Percentiles rank a stretch among this genome's conserved stretches.
phyloP scores from a whole-genome alignment of 352 stramenopile genomes.

The Globisporangium parvum region DNA sequence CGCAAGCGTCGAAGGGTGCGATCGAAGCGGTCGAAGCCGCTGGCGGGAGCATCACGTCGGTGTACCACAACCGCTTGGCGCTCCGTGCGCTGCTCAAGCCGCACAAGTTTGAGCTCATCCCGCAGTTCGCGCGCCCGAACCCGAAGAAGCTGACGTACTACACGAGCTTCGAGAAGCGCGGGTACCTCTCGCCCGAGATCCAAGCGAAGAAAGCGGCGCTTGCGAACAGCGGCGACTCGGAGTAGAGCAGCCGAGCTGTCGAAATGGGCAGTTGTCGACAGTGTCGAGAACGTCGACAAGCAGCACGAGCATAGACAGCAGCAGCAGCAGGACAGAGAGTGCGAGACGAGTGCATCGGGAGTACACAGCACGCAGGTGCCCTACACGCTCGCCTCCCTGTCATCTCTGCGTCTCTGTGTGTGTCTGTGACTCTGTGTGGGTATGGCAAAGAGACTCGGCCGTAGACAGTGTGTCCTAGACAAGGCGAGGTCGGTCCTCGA shows the following conservation, averaged over 20 bases:
- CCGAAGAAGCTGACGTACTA: conserved; percentile 98
- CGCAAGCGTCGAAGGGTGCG: conserved; percentile 89
- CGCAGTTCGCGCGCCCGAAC: conserved; percentile 90
- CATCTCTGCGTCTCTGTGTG: not conserved
- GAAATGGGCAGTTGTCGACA: not conserved
- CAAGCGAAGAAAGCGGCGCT: conserved; percentile 88
- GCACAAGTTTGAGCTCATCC: conserved; percentile 94
- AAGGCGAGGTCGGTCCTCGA: conserved; percentile 14
- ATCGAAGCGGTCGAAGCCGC: conserved; percentile 93
- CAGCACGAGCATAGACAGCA: not conserved
- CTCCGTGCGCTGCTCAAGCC: conserved; percentile 93
- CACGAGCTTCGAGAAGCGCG: conserved; percentile 93
- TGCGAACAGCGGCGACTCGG: conserved; percentile 24
- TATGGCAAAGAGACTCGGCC: not conserved
- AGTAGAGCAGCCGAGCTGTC: conserved; percentile 26
- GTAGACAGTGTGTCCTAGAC: not conserved
- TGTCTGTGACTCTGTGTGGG: not conserved
- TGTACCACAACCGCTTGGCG: conserved; percentile 97
- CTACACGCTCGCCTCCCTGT: not conserved
- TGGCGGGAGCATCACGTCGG: conserved; percentile 93
- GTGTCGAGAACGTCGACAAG: not conserved
- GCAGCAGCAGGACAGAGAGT: conserved; percentile 4
- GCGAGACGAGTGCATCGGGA: conserved; percentile 4
- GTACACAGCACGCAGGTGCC: conserved; percentile 5
- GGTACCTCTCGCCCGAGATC: conserved; percentile 96